Base-by-base conservation (phyloP, 306 rosid species). In the Myrica gale region DNA sequence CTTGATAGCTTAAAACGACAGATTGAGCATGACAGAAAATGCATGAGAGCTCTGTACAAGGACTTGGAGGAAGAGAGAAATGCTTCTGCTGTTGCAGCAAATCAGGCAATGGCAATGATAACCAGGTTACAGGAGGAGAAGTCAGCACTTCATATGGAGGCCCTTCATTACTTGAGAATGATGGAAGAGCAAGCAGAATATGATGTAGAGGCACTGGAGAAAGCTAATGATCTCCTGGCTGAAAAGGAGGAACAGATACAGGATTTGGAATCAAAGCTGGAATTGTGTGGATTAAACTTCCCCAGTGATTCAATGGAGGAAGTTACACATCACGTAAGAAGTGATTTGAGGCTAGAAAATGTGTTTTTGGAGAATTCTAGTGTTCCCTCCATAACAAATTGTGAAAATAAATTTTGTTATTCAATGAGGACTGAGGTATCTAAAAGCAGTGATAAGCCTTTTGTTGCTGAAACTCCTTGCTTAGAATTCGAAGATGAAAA, bases 101-200 rank as follows among this genome's bases (percentile, higher is more conserved):
- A 87, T 88, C 85, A 90, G 87, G 89, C 98, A 17, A 89, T 95
- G 98, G 90, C 97, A 80, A 92, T 95, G 98, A 95, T 95, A 72
- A 95, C 95, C 21, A 87, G 94, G 88, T 84, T 95, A 73, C 98
- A 95, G 71, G 97, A 90, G 84, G 98, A 95, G 87, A 95, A 95
- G 84, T 92, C 98, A 43, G 83, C 94, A 15, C 80, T 95, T 44
- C 93, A 89, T 50, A 89, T 92, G 98, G 97, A 95, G 81, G 90
- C 97, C 80, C 91, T 85, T 80, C 98, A 92, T 65, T 90, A 90
- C 76, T 84, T 95, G 72, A 85, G 97, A 78, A 90, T 95, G 97
- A 92, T 89, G 96, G 98, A 95, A 74, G 98, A 95, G 84, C 98
- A 95, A 86, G 93, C 97, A 62, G 97, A 95, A 86, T 88, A 89